Base-by-base conservation (phyloP, 495 filamentous ascomycete genomes). In the Extremus antarcticus region DNA sequence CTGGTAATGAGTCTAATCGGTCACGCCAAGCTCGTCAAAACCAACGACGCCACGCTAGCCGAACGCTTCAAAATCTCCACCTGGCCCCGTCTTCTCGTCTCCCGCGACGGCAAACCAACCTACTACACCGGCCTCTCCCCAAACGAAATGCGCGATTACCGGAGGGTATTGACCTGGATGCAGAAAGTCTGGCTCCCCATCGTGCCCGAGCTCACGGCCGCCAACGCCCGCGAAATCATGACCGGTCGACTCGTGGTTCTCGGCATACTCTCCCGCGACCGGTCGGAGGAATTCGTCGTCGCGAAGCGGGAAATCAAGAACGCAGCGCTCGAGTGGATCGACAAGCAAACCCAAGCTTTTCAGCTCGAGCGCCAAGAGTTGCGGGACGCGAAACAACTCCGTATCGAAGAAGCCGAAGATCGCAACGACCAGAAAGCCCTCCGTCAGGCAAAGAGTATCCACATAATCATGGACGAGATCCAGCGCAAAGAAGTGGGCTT, bases 241-340 rank as follows among this genome's bases (percentile, higher is more conserved):
- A 81, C 89, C 63, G 87, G 87, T 53, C 90, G 89, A 68, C 82
- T 85, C 29, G 92, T 97, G 24, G 92, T 98, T 0, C 80, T 98
- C 16, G 94, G 87, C 13, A 86, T 98, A 20, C 71, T 98, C 23
- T 87, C 82, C 64, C 80, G 90, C 16, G 84, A 87, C 11, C 80
- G 88, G 43, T 73, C 83, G 32, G 86, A 88, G 47, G 85, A 90
- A 23, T 97, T 92, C 71, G 70, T 77, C 52, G 74, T 76, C 46
- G 82, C 86, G 22, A 87, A 86, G 70, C 81, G 86, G 16, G 92
- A 98, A 71, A 83, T 98, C 69, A 97, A 95, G 76, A 90, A 87
- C 56, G 92, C 92, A 20, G 92, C 92, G 11, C 74, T 87, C 52
- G 92, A 97, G 63, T 98, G 92, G 87, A 95, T 97, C 84, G 92